Evolutionary conservation across 192 early-diverging fungal species (phyloP).

Genomic region (Linnemannia hyalina): DNA sequence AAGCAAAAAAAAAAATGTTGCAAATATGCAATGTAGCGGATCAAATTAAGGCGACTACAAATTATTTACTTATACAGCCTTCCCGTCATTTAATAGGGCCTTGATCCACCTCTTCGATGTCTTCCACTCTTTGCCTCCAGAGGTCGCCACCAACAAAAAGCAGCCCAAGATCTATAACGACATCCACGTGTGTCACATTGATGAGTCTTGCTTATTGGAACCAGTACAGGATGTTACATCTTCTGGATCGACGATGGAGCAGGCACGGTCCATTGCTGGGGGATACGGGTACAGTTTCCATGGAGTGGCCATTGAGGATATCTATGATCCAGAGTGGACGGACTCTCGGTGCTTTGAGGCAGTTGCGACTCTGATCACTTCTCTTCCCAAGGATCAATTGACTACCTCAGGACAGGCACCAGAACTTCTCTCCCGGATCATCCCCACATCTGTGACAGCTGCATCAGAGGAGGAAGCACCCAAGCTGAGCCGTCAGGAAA

Average conservation of each 20-base stretch:
- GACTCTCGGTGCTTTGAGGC: conserved; percentile 52
- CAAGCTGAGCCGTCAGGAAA: conserved; percentile 27
- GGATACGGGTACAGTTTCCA: conserved; percentile 56
- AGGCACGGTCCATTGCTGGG: conserved; percentile 59
- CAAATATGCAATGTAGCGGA: background rate
- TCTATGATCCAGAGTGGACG: conserved; percentile 67
- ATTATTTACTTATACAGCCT: background rate
- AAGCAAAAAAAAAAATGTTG: background rate
- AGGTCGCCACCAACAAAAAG: conserved; percentile 69
- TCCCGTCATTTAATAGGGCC: conserved; percentile 56
- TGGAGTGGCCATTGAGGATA: conserved; percentile 73
- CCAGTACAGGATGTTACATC: conserved; percentile 8
- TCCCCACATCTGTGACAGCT: background rate
- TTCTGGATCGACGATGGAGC: conserved; percentile 41
- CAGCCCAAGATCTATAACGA: conserved; percentile 65
- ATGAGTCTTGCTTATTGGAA: conserved; percentile 72
- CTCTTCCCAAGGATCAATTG: conserved; percentile 43
- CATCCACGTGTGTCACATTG: conserved; percentile 83
- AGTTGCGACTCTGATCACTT: conserved; percentile 32
- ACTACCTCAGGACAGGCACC: conserved; percentile 41
- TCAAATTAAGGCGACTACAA: too few species aligned
- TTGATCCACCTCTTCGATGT: conserved; percentile 74
- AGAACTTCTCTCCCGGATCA: conserved; percentile 34
- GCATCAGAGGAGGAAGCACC: background rate
- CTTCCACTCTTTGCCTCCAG: conserved; percentile 68